Evolutionary conservation across 495 filamentous ascomycete genomes (phyloP), one percentile per base, ranked within the genome.

Genomic region (Penicillium alfredii): DNA sequence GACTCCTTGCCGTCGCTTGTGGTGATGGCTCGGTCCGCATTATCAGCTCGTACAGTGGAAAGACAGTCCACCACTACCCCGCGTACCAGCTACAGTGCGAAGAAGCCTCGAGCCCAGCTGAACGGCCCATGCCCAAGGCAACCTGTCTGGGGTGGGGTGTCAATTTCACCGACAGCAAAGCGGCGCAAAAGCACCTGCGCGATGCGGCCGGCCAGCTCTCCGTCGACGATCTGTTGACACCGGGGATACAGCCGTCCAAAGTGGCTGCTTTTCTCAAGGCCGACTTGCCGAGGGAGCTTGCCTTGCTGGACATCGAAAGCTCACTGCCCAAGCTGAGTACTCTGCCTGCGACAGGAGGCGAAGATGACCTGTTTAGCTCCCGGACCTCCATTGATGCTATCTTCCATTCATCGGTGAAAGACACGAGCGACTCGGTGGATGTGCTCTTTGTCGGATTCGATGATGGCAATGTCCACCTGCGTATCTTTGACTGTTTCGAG

Each of bases 401-500:
- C 9, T 57, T 57, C 26, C 53, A 57, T 29, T 45, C 49, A 7
- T 39, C 73, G 17, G 61, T 69, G 26, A 71, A 73, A 29, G 74
- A 73, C 28, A 78, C 81, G 19, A 74, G 77, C 41, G 74, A 89
- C 39, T 69, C 74, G 3, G 82, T 95, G 7, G 85, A 96, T 63
- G 80, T 93, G 9, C 75, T 98, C 40, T 63, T 94, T 3, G 73
- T 85, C 2, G 86, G 82, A 3, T 84, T 80, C n/a, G 70, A 76
- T 38, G 78, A 88, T 51, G 87, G 88, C 18, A 76, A 67, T n/a
- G 71, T 94, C 20, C 81, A 89, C 45, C 61, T 94, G 18, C 83
- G 82, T 38, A 86, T 95, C 34, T 95, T 93, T 57, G 86, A 95
- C 51, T 90, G 83, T 10, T 89, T 96, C 47, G 71, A 85, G 36